Conservation (phyloP, 2,329 filamentous ascomycete species). For the Sarocladium kiliense region DNA sequence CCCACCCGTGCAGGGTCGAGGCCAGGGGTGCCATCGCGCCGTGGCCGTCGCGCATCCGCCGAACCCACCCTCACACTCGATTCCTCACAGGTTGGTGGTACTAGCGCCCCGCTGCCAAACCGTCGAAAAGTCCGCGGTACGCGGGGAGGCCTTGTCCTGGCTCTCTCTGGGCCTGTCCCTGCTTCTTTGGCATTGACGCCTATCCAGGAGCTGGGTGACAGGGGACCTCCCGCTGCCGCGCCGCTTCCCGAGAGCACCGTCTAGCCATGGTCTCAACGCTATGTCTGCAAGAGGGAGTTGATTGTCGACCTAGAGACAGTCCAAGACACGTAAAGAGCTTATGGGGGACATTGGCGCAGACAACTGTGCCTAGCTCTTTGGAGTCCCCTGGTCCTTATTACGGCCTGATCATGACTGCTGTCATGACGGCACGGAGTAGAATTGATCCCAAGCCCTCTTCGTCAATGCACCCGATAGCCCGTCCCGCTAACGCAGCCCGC, state of each 20-base stretch:
- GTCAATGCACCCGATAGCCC: neutral
- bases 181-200: neutral
- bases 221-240: constrained; percentile 6
- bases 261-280: neutral
- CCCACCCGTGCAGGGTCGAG: constrained; percentile 5
- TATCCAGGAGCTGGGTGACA: neutral
- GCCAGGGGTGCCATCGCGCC: constrained; percentile 8
- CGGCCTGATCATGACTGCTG: neutral
- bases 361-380: neutral
- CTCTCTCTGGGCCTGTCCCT: neutral
- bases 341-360: neutral
- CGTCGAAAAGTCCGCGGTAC: constrained; percentile 1
- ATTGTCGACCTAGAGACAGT: neutral
- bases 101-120: constrained; percentile 4
- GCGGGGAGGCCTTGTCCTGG: neutral
- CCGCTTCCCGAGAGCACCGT: neutral
- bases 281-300: neutral
- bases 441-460: neutral
- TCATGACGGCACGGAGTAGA: neutral
- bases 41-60: constrained; percentile 6
- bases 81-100: neutral
- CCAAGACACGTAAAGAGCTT: neutral
- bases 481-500: neutral
- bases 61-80: neutral
- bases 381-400: neutral